Evolutionary conservation across 2,329 filamentous ascomycete species (phyloP).

Genomic region (Aspergillus neotritici): DNA sequence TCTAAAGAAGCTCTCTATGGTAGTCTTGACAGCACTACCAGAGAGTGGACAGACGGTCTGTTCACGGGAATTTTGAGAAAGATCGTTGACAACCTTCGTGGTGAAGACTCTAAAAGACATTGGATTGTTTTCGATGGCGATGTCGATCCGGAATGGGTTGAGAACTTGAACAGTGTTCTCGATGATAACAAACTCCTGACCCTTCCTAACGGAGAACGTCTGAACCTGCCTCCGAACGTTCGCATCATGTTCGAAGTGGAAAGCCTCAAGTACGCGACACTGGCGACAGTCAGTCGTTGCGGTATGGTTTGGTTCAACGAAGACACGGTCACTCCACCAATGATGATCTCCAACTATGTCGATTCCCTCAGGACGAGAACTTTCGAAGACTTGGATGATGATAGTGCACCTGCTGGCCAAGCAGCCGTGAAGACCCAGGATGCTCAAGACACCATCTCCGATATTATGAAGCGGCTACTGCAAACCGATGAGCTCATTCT

Average conservation of each 20-base stretch:
- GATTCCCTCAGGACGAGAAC: conserved; percentile 72
- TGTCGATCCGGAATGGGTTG: conserved; percentile 98
- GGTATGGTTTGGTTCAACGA: conserved; percentile 99
- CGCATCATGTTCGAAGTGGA: conserved; percentile 99
- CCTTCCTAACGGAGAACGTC: conserved; percentile 92
- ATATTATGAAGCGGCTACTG: conserved; percentile 69
- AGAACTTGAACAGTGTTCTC: conserved; percentile 98
- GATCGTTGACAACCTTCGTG: conserved; percentile 96
- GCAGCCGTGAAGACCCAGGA: conserved; percentile 71
- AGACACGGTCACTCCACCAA: conserved; percentile 84
- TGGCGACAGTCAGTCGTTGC: conserved; percentile 98
- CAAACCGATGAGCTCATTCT: conserved; percentile 74
- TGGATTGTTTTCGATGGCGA: conserved; percentile 99
- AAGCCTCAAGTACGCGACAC: conserved; percentile 91
- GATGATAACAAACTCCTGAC: conserved; percentile 99
- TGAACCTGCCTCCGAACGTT: conserved; percentile 89
- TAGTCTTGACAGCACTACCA: conserved; percentile 89
- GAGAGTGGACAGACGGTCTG: conserved; percentile 97
- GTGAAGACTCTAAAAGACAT: conserved; percentile 92
- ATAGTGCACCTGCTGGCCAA: conserved; percentile 69
- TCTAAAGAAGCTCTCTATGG: conserved; percentile 97
- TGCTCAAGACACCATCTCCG: conserved; percentile 72
- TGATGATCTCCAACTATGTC: conserved; percentile 91
- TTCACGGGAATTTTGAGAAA: conserved; percentile 97
- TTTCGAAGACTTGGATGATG: conserved; percentile 95